These are phyloP conservation scores for Lipomyces orientalis DNA, from an alignment of 805 yeast genomes.

Conservation along the genomic window DNA sequence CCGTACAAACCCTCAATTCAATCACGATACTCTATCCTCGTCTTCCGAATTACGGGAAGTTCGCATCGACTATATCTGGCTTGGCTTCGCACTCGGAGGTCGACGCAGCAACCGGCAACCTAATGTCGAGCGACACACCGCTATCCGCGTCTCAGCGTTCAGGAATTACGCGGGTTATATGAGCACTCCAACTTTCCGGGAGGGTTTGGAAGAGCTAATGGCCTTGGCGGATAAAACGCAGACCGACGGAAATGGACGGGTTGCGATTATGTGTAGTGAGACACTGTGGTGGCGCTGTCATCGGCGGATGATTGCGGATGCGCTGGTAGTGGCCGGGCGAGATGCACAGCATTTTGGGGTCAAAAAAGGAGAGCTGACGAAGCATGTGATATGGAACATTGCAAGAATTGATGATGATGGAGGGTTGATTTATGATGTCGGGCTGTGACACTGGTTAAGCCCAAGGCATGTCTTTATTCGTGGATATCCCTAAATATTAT, in stretches of 20 bases:
- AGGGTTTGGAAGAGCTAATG: not conserved
- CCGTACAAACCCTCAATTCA: conserved; percentile 6
- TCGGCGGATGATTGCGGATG: conserved; percentile 10
- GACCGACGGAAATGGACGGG: conserved; percentile 1
- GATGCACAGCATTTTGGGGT: not conserved
- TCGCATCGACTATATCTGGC: conserved; percentile 5
- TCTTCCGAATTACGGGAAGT: not conserved
- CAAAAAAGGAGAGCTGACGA: not conserved
- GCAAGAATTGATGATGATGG: conserved; percentile 5
- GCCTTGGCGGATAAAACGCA: not conserved
- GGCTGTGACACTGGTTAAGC: not conserved
- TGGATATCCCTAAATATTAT: not conserved
- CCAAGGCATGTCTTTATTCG: not conserved
- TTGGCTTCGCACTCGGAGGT: conserved; percentile 2
- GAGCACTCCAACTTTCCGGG: conserved; percentile 1
- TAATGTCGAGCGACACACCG: conserved; percentile 8
- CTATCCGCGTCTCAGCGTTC: conserved; percentile 2
- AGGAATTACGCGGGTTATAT: conserved; percentile 7
- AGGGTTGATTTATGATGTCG: not conserved
- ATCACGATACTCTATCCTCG: not conserved
- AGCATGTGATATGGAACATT: conserved; percentile 6
- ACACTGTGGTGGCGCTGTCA: conserved; percentile 8
- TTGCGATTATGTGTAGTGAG: conserved; percentile 7
- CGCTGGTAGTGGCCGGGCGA: not conserved
- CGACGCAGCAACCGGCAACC: not conserved